Evolutionary conservation across 768 basidiomycete genomes (phyloP), one percentile per base, ranked within the genome.

Genomic region (Xerocomus brunneocitrinus): DNA sequence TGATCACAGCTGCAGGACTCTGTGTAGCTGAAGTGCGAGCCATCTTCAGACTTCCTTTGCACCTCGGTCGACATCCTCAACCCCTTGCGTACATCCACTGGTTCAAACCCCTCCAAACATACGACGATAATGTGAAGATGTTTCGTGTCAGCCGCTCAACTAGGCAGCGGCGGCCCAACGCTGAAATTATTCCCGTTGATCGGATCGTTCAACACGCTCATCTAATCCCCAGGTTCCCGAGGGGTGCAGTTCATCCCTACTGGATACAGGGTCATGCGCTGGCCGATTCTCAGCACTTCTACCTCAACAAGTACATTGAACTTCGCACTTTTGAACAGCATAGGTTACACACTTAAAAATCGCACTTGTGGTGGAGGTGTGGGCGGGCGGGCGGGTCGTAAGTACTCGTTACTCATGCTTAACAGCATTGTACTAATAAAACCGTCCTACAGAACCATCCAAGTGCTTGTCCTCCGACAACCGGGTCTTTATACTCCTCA

Each of bases 21-120:
- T 56, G 58, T 6, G 48, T 68, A 39, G 66, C 62, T 6, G 68
- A 66, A 53, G 61, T 69, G 6, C 53, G 56, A 16, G 61, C 56
- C 12, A 66, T 71, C 19, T 71, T 71, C 42, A 35, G 54, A 39
- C 54, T 68, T 5, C 66, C 62, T 4, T n/a, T 30, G 1, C 32
- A 58, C 10, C 59, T 52, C 14, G 51, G 49, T 0, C 8, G 19
- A 4, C 52, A 53, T 19, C 36, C 53, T 4, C 53, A 63, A 36
- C 63, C 61, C 0, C 53, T 71, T 5, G 64, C 58, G 0, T 69
- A 67, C 8, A 8, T 47, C 13, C 25, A 36, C 9, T 47, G 34
- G 46, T 47, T 47, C 46, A 47, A 47, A 12, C 46, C 14, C 0
- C 24, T 47, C 4, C 19, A 35, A 12, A 13, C 6, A 4, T 19